Evolutionary conservation across 2,329 filamentous ascomycete species (phyloP), one percentile per base, ranked within the genome.

Genomic region (Intubia oerlemansii): DNA sequence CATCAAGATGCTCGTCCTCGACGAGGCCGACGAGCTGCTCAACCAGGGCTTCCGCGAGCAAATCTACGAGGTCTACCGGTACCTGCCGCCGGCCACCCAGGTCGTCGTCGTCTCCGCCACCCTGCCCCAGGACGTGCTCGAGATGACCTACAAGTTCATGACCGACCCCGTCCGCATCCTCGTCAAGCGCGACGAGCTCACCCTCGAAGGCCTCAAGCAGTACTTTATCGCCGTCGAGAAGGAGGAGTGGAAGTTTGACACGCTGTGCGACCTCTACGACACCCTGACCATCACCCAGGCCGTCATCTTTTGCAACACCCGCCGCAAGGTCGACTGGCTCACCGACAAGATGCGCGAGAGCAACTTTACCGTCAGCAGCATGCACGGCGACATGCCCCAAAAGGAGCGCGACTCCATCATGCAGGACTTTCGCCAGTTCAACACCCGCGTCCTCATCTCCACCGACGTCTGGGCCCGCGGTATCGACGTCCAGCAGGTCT

Each of bases 61-160:
- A 49, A 98, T 98, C 51, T 95, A 95, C 66, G 85, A 95, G 42
- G 84, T 98, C 28, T 95, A 93, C 59, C 80, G 84, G 46, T 91
- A 93, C 46, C 73, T 98, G 1, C 88, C 88, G 11, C 88, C 84
- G 16, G 82, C 85, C 5, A 98, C 88, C 2, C 88, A 98, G 53
- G 88, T 95, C n/a, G 88, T 95, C 3, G 81, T 98, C 17, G 81
- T 98, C 41, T 92, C 81, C 30, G 88, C 88, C 38, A 98, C 88
- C 4, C 72, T 98, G 19, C 88, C 88, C 25, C 90, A 95, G 60
- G 88, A 98, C 47, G 88, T 98, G 13, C 68, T 98, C 30, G 85
- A 95, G 52, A 92, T 98, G 78, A 98, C 88, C 18, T 95, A 85
- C 41, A 95, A 95, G 54, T 98, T 98, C 65, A 98, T 98, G 88